Conservation (phyloP, 2,329 filamentous ascomycete genomes). For the Arachnopeziza araneosa region DNA sequence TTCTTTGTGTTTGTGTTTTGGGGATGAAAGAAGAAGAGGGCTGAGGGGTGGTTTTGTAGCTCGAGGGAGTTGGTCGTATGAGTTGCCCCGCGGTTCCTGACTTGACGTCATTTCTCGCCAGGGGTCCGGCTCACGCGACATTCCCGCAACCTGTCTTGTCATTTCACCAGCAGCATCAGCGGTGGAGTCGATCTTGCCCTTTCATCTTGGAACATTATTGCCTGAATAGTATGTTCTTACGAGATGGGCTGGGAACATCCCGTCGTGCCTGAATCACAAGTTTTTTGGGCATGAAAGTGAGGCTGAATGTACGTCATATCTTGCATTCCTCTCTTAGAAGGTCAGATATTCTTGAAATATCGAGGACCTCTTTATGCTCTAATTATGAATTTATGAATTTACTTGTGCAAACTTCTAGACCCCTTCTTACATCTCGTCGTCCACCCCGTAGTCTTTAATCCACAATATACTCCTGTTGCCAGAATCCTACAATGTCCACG, state of each 20-base stretch:
- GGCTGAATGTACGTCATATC: slow-evolving; percentile 15
- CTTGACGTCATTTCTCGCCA: not conserved
- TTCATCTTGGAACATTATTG: not conserved
- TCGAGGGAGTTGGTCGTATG: slow-evolving; percentile 8
- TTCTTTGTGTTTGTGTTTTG: slow-evolving; percentile 8
- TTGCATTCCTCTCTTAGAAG: not conserved
- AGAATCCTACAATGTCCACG: slow-evolving; percentile 28
- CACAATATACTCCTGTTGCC: slow-evolving; percentile 25
- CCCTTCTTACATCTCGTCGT: not conserved
- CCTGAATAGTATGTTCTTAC: not conserved
- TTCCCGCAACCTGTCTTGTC: not conserved
- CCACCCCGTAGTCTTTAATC: slow-evolving; percentile 8
- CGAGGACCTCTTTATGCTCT: not conserved
- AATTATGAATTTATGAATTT: not conserved
- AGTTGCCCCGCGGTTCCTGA: slow-evolving; percentile 1
- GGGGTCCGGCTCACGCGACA: slow-evolving; percentile 16
- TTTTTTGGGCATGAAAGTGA: not conserved
- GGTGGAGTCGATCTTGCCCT: not conserved
- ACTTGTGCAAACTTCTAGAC: not conserved
- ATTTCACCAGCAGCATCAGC: not conserved
- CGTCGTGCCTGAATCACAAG: slow-evolving; percentile 5
- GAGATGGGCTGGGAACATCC: not conserved
- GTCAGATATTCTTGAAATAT: not conserved
- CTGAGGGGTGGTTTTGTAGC: slow-evolving; percentile 28
- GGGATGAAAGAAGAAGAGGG: not conserved